Conservation (phyloP, 1,284 basidiomycete genomes). For the Leccinum glutinopallens region DNA sequence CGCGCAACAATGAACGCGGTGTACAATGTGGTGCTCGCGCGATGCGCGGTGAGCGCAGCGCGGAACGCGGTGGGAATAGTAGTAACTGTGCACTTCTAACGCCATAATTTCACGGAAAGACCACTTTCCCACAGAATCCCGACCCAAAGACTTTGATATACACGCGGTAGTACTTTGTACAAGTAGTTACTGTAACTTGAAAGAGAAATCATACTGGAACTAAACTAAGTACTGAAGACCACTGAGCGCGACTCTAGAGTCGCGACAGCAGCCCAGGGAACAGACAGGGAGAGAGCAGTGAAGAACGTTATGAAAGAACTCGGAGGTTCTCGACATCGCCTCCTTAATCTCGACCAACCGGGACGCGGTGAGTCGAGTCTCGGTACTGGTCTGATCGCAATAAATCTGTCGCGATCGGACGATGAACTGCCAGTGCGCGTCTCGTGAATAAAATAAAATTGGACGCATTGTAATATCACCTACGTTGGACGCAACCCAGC, state of each 20-base stretch:
- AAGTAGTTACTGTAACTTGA: not conserved
- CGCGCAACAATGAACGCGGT: no score
- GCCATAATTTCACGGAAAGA: no score
- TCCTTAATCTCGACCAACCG: not conserved
- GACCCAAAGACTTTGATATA: not conserved
- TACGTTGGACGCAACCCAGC: not conserved
- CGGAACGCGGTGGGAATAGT: no score
- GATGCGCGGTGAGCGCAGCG: no score
- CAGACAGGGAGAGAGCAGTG: not conserved
- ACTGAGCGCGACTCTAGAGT: not conserved
- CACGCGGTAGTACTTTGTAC: not conserved
- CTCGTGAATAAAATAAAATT: not conserved
- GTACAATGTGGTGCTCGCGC: no score
- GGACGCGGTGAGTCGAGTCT: not conserved
- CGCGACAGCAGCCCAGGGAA: not conserved
- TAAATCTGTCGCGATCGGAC: not conserved
- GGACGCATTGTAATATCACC: not conserved
- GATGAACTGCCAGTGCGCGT: not conserved
- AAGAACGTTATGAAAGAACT: not conserved
- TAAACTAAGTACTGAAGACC: not conserved
- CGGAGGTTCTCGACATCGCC: not conserved
- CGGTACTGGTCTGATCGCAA: not conserved
- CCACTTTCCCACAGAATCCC: no score
- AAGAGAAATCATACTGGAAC: not conserved
- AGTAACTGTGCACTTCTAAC: no score